Base-by-base conservation (phyloP, 1,284 basidiomycete species). In the Trichosporon sp. region DNA sequence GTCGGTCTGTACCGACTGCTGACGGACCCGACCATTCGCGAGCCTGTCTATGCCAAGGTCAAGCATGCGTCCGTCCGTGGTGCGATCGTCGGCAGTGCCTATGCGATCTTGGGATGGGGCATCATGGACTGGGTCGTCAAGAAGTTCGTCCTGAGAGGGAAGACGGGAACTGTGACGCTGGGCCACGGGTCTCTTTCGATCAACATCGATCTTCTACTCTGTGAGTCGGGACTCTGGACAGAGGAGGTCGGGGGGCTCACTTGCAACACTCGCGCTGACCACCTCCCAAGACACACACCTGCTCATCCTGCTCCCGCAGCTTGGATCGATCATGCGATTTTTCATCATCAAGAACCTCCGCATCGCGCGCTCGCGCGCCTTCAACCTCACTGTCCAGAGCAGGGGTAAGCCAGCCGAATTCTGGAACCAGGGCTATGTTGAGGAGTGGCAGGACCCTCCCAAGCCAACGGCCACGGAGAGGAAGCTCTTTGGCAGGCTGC, bases 391-490 rank as follows among this genome's bases (percentile, higher is more conserved):
- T 0, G 88, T 94, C 35, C 84, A 86, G 19, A 94, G 92, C 1
- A 88, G 93, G 1, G 89, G 90, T 7, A 95, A 95, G 78, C 89
- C 89, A 0, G 83, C 87, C 0, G 89, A 91, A n/a, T 95, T 94
- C 85, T 95, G 92, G 92, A 86, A 73, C 46, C 78, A 79, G 73
- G 89, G 91, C 0, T 96, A 96, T 76, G 89, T 93, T 2, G 93
- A 96, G 78, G 93, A 95, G 84, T 94, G 91, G 91, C 87, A 90
- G 19, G 78, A 85, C 4, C 92, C 92, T 0, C 92, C 93, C 35
- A 61, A 59, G 2, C 65, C 73, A 4, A 68, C 81, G 85, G 32
- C 78, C 5, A 68, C 76, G 63, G 68, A 76, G 51, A 73, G 51
- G 56, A 72, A 74, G 59, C 16, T 63, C 14, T 63, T 63, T 11